phyloP scores from a whole-genome alignment of 441 rosid species.

The California macrophylla region DNA sequence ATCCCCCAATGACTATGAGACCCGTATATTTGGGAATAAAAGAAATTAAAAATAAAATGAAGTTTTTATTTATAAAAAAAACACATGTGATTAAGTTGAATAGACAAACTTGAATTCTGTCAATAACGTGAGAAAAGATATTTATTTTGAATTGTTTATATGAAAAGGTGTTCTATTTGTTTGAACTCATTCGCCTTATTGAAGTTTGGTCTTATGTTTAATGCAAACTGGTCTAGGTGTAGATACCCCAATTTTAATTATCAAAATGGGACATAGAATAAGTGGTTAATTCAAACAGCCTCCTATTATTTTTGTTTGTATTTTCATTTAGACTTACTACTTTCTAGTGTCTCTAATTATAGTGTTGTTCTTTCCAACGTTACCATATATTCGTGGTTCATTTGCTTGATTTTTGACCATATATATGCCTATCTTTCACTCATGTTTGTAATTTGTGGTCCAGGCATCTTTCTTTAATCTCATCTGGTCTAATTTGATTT shows the following conservation, averaged over 20 bases:
- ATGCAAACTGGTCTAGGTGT: neutral
- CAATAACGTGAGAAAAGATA: too few species aligned
- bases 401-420: neutral
- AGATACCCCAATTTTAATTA: neutral
- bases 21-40: too few species aligned
- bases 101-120: too few species aligned
- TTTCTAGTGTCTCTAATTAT: constrained; percentile 1
- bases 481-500: constrained; percentile 8
- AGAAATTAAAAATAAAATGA: too few species aligned
- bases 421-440: constrained; percentile 3
- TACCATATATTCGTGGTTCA: neutral
- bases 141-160: neutral
- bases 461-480: constrained; percentile 6
- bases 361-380: neutral
- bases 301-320: neutral
- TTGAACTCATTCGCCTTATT: neutral
- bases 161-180: neutral
- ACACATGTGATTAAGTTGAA: too few species aligned
- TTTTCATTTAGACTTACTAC: neutral
- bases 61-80: too few species aligned
- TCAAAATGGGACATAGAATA: neutral
- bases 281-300: neutral
- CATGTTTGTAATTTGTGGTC: neutral
- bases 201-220: neutral
- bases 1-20: too few species aligned